Conservation (phyloP, 1,139 yeast species). For the Saccharomyces uvarum region DNA sequence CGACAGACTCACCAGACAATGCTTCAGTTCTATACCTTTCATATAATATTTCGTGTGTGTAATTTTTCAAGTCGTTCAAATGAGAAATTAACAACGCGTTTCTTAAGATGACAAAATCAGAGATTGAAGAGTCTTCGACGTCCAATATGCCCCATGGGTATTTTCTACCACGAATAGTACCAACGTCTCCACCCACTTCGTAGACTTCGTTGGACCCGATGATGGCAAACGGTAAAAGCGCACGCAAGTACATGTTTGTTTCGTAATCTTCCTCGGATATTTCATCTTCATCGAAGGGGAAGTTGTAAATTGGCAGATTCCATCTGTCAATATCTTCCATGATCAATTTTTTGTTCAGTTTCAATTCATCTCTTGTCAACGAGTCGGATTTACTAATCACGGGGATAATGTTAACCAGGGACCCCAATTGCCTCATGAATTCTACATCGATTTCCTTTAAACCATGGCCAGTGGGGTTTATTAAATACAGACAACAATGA, state of each 20-base stretch:
- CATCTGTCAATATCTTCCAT: slow-evolving; percentile 68
- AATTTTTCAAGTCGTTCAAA: slow-evolving; percentile 84
- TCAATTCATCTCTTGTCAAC: slow-evolving; percentile 67
- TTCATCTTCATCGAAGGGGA: slow-evolving; percentile 55
- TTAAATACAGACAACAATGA: slow-evolving; percentile 63
- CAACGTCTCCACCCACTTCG: slow-evolving; percentile 49
- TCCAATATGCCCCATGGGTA: slow-evolving; percentile 95
- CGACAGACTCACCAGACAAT: slow-evolving; percentile 43
- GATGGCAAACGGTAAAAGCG: slow-evolving; percentile 78
- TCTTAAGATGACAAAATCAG: slow-evolving; percentile 78
- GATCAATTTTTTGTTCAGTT: slow-evolving; percentile 53
- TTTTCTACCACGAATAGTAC: slow-evolving; percentile 65
- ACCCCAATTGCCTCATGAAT: slow-evolving; percentile 68
- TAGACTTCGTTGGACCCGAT: slow-evolving; percentile 62
- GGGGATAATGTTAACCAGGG: slow-evolving; percentile 81
- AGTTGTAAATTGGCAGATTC: slow-evolving; percentile 77
- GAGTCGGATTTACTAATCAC: slow-evolving; percentile 84
- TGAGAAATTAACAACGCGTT: slow-evolving; percentile 87
- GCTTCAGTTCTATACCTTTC: slow-evolving; percentile 92
- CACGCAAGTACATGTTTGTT: slow-evolving; percentile 69
- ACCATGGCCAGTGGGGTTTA: slow-evolving; percentile 73
- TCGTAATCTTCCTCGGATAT: slow-evolving; percentile 72
- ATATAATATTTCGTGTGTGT: slow-evolving; percentile 84
- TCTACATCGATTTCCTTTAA: slow-evolving; percentile 68
- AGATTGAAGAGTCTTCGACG: slow-evolving; percentile 73